Percentiles rank a stretch among this genome's conserved stretches.
These are phyloP conservation scores for Caryopteris hybrid DNA, from an alignment of 305 asterid genomes.

Conservation along the genomic window DNA sequence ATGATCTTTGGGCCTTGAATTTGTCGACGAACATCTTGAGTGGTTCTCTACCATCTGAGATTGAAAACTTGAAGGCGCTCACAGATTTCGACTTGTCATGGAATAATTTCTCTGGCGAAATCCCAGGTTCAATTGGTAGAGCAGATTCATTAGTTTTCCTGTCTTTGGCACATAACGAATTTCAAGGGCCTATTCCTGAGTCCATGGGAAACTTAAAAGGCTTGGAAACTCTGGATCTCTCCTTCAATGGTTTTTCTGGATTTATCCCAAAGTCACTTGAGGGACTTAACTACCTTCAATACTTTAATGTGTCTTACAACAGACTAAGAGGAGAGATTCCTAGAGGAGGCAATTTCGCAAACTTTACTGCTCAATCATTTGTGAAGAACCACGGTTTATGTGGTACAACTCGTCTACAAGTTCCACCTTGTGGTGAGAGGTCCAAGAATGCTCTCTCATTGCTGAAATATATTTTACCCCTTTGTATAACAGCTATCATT, in stretches of 20 bases:
- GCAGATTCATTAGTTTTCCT: conserved; percentile 27
- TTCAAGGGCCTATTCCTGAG: conserved; percentile 33
- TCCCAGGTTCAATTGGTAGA: conserved; percentile 27
- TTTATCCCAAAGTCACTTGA: conserved; percentile 33
- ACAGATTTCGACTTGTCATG: conserved; percentile 31
- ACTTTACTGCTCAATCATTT: conserved; percentile 35
- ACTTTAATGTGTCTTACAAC: conserved; percentile 35
- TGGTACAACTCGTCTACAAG: conserved; percentile 20
- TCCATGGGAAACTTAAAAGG: conserved; percentile 27
- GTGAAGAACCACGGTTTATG: conserved; percentile 27
- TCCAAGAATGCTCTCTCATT: not conserved
- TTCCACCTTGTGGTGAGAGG: conserved; percentile 17
- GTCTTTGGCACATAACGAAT: conserved; percentile 31
- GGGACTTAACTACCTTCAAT: conserved; percentile 17
- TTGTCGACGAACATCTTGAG: conserved; percentile 30
- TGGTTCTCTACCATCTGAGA: conserved; percentile 20
- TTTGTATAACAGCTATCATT: not conserved
- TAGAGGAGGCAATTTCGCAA: conserved; percentile 27
- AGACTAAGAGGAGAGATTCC: conserved; percentile 36
- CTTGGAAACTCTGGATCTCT: conserved; percentile 34
- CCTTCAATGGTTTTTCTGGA: conserved; percentile 32
- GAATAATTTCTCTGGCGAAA: conserved; percentile 30
- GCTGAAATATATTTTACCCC: conserved; percentile 17
- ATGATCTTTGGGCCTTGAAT: conserved; percentile 29
- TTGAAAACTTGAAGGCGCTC: conserved; percentile 20